Percentiles rank a stretch among this genome's conserved stretches.
phyloP scores from a whole-genome alignment of 75 land plant species.

The Azolla pinnata region DNA sequence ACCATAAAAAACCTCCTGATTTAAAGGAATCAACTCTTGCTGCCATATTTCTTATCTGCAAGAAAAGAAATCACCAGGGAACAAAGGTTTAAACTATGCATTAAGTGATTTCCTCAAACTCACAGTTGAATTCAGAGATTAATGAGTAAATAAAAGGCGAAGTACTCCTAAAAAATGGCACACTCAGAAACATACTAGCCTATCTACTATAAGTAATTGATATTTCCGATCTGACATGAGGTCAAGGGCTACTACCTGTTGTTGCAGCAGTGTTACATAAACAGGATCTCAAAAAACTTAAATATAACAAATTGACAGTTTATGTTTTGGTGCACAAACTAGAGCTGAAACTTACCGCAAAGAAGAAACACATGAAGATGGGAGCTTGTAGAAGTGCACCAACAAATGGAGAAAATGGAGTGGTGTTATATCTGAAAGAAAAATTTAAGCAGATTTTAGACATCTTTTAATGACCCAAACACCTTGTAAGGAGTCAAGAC shows the following conservation, averaged over 20 bases:
- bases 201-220: too few relatives aligned
- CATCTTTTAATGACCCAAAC: too few relatives aligned
- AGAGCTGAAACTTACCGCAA: constrained; percentile 80
- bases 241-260: too few relatives aligned
- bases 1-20: constrained; percentile 71
- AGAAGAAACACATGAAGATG: constrained; percentile 74
- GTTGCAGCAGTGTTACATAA: too few relatives aligned
- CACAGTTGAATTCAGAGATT: not conserved
- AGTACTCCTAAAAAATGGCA: too few relatives aligned
- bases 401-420: constrained; percentile 70
- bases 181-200: too few relatives aligned
- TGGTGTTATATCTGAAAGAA: constrained; percentile 54
- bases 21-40: constrained; percentile 69
- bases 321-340: not conserved
- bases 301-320: not conserved
- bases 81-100: not conserved
- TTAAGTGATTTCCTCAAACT: not conserved
- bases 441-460: too few relatives aligned
- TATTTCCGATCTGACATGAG: too few relatives aligned
- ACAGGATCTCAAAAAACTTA: not conserved
- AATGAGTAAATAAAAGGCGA: too few relatives aligned
- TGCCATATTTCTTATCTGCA: constrained; percentile 78
- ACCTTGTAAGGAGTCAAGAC: too few relatives aligned
- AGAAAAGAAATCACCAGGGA: not conserved
- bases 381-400: constrained; percentile 82